These are phyloP conservation scores for Starmerella stellata DNA, from an alignment of 805 yeast species.

Conservation along the genomic window DNA sequence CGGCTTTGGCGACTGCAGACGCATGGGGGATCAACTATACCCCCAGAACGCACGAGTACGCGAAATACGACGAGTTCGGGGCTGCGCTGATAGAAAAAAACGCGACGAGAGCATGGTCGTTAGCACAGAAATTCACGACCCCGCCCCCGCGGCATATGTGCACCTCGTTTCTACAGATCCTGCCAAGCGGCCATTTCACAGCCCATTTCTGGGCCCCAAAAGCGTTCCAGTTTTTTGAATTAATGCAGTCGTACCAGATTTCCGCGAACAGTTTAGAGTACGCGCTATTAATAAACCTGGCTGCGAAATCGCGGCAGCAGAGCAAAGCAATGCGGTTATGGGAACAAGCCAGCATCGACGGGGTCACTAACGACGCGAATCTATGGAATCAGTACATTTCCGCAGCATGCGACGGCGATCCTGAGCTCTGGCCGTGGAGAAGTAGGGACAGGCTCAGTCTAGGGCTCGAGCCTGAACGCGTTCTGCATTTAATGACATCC, in stretches of 20 bases:
- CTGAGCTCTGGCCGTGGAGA: constrained; percentile 19
- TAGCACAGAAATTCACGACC: background rate
- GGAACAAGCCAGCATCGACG: constrained; percentile 15
- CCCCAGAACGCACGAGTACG: background rate
- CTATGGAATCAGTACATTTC: constrained; percentile 23
- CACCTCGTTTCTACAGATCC: constrained; percentile 1
- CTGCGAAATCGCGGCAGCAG: constrained; percentile 17
- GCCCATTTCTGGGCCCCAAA: constrained; percentile 15
- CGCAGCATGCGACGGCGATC: constrained; percentile 20
- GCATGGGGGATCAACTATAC: background rate
- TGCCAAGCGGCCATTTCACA: constrained; percentile 13
- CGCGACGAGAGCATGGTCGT: background rate
- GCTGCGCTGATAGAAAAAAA: background rate
- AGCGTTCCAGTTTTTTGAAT: constrained; percentile 12
- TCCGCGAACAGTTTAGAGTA: constrained; percentile 16
- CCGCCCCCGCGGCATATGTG: background rate
- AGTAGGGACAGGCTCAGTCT: background rate
- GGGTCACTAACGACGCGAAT: constrained; percentile 11
- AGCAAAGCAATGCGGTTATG: constrained; percentile 14
- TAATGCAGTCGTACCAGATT: constrained; percentile 10
- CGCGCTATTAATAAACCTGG: constrained; percentile 16
- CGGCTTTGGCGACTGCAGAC: background rate
- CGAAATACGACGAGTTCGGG: background rate
- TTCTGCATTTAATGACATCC: background rate
- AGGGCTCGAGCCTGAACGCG: background rate